Evolutionary conservation across 768 basidiomycete genomes (phyloP), one percentile per base, ranked within the genome.

Genomic region (Mycena chlorophos): DNA sequence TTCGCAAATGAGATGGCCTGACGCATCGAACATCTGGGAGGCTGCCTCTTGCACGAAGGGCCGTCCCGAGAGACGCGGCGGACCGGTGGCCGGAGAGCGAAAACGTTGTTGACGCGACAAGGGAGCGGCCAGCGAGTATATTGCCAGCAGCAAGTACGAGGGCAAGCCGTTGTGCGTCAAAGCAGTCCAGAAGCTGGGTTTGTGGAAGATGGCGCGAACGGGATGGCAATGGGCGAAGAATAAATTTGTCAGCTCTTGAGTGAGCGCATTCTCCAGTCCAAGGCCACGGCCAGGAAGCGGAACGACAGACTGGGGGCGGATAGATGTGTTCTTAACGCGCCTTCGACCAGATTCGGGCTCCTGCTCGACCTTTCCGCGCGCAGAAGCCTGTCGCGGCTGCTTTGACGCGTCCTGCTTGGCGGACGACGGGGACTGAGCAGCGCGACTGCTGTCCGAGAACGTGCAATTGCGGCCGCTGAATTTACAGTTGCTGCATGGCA

Each of bases 181-280:
- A 28, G 81, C 77, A 2, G 83, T 77, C 22, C 85, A 76, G 63
- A 93, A 93, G 6, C 86, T 84, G 20, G 91, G 86, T 50, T 88
- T 88, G 70, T 93, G 91, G 43, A 93, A 81, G 57, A 91, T 77
- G 62, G 85, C 78, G 31, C 87, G 82, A 57, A 85, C 83, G 22
- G 90, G 90, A 65, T 91, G 88, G 61, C 86, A 87, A 67, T 88
- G 88, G 23, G 90, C 79, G 68, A 92, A 91, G 69, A 91, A 91
- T 10, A 91, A 74, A 66, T 88, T 88, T 29, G 87, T 86, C 55
- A 91, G 79, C 68, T 90, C 88, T 52, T 86, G 81, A 23, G 83
- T 88, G 55, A 87, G 78, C 25, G 77, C 71, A 31, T 81, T 82
- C 64, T 89, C 85, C 20, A 88, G 73, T 78, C 77, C 49, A 75